Percentiles rank a stretch among this genome's conserved stretches.
Conservation (phyloP, 73 alveolate species). For the Paramecium sexaurelia region DNA sequence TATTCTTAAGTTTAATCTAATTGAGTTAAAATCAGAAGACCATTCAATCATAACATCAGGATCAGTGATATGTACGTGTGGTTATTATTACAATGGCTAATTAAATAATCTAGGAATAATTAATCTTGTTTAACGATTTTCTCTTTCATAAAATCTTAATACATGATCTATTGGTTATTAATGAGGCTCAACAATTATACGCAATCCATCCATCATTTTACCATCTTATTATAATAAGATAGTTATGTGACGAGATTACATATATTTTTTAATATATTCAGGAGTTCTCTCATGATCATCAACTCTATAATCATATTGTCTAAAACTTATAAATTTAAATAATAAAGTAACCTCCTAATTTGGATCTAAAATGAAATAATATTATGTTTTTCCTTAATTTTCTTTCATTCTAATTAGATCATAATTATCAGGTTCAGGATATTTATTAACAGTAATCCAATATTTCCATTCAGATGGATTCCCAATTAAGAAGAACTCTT, state of each 20-base stretch:
- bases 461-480: conserved; percentile 54
- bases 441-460: conserved; percentile 14
- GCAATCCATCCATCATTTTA: conserved; percentile 61
- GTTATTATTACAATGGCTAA: not conserved
- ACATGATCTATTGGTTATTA: conserved; percentile 61
- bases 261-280: conserved; percentile 34
- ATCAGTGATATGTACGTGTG: conserved; percentile 38
- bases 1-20: conserved; percentile 52
- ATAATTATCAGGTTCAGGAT: conserved; percentile 45
- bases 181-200: conserved; percentile 59
- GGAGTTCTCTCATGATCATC: not conserved
- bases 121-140: conserved; percentile 57
- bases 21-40: conserved; percentile 48
- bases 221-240: conserved; percentile 24
- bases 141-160: conserved; percentile 68
- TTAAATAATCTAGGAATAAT: conserved; percentile 50
- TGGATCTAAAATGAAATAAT: conserved; percentile 30
- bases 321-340: conserved; percentile 40
- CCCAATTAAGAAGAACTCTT: not conserved
- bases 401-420: conserved; percentile 32
- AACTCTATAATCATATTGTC: not conserved
- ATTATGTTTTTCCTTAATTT: not conserved
- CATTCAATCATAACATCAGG: conserved; percentile 57
- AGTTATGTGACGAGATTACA: conserved; percentile 11
- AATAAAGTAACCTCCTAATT: conserved; percentile 16